Conservation (phyloP, 352 stramenopile species). For the Globisporangium polare region DNA sequence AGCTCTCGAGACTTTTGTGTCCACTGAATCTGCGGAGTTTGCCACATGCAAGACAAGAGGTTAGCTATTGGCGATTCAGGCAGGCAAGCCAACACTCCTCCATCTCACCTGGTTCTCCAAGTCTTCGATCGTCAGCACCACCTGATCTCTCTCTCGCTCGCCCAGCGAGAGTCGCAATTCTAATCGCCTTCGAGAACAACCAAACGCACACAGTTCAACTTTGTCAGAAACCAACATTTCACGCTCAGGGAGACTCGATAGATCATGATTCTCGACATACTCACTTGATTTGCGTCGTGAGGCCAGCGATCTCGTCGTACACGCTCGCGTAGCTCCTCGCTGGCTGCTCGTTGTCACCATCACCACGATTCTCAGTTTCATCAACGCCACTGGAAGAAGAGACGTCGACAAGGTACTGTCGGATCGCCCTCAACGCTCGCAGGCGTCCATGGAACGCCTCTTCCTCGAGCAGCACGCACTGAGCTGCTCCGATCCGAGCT, state of each 20-base stretch:
- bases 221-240: too few relatives aligned
- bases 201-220: too few relatives aligned
- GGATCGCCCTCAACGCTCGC: slow-evolving; percentile 14
- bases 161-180: not conserved
- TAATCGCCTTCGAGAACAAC: not conserved
- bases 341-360: not conserved
- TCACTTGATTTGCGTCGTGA: slow-evolving; percentile 23
- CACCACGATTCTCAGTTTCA: not conserved
- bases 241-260: too few relatives aligned
- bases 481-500: slow-evolving; percentile 26
- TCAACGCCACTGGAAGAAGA: not conserved
- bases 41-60: not conserved
- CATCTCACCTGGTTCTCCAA: slow-evolving; percentile 9
- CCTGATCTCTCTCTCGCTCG: slow-evolving; percentile 5
- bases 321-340: slow-evolving; percentile 8
- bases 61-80: too few relatives aligned
- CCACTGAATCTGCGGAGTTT: slow-evolving; percentile 19
- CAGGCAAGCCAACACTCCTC: too few relatives aligned
- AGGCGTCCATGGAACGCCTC: slow-evolving; percentile 39
- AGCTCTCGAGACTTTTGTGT: slow-evolving; percentile 16
- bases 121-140: slow-evolving; percentile 9
- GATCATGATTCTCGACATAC: not conserved
- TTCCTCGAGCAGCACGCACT: slow-evolving; percentile 37
- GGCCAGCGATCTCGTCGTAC: slow-evolving; percentile 26
- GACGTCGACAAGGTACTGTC: slow-evolving; percentile 12